Conservation (phyloP, 148 eudicot genomes). For the Rhododendron simsii region DNA sequence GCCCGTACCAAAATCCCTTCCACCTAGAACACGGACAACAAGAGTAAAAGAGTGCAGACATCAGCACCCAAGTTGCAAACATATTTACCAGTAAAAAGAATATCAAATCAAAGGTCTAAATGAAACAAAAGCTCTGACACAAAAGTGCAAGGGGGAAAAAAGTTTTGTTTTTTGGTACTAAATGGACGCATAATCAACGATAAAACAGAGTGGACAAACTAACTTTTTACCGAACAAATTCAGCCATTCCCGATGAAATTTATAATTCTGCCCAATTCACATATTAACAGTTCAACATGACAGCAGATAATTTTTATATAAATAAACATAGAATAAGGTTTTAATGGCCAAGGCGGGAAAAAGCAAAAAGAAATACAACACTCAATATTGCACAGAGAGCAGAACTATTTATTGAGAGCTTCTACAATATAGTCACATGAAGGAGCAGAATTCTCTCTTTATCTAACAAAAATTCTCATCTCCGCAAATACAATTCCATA, state of each 20-base stretch:
- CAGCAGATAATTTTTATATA: neutral
- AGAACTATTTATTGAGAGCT: neutral
- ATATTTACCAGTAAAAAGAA: neutral
- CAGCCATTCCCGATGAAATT: neutral
- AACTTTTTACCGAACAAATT: neutral
- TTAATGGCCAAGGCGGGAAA: neutral
- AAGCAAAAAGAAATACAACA: neutral
- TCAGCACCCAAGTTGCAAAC: neutral
- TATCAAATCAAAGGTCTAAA: neutral
- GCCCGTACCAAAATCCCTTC: slow-evolving; percentile 86
- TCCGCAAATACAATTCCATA: neutral
- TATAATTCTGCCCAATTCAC: neutral
- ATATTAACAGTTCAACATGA: neutral
- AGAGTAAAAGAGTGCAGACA: neutral
- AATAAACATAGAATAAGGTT: neutral
- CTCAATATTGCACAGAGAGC: neutral
- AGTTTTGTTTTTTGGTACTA: neutral
- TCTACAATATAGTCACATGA: neutral
- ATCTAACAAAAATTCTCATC: neutral
- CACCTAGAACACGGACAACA: slow-evolving; percentile 38
- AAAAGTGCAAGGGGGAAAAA: neutral
- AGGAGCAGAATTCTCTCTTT: neutral
- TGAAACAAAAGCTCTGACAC: neutral
- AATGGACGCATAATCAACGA: neutral
- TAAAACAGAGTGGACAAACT: neutral